Percentiles rank a stretch among this genome's conserved stretches.
Conservation (phyloP, 306 rosid species). For the Rosa chinensis region DNA sequence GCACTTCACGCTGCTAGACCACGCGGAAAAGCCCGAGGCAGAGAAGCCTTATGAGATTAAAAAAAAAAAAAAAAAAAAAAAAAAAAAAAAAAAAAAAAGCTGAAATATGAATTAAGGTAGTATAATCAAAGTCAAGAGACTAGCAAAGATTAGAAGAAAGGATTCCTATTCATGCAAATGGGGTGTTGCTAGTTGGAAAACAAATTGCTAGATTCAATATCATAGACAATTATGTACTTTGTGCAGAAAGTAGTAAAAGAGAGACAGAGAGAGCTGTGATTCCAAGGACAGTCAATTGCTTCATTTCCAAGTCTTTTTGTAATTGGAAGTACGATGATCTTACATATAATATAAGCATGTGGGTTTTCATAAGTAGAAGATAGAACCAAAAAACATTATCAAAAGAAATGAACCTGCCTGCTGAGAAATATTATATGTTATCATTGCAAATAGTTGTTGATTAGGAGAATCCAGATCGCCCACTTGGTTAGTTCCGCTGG, state of each 20-base stretch:
- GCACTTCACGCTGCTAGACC: no score
- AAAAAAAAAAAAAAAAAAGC: background rate
- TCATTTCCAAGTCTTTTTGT: slow-evolving; percentile 28
- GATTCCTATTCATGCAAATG: slow-evolving; percentile 31
- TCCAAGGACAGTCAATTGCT: slow-evolving; percentile 28
- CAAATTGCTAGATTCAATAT: slow-evolving; percentile 16
- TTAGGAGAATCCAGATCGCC: slow-evolving; percentile 18
- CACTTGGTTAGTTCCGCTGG: background rate
- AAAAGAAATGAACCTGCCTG: slow-evolving; percentile 16
- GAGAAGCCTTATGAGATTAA: background rate
- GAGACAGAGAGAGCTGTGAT: slow-evolving; percentile 14
- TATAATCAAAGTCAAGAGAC: slow-evolving; percentile 30
- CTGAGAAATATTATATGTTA: background rate
- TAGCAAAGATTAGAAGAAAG: slow-evolving; percentile 27
- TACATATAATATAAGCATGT: slow-evolving; percentile 28
- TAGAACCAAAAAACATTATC: slow-evolving; percentile 20
- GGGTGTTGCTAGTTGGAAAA: slow-evolving; percentile 29
- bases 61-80: background rate
- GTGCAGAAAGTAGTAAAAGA: slow-evolving; percentile 22
- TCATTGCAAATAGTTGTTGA: slow-evolving; percentile 17
- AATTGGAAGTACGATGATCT: slow-evolving; percentile 21
- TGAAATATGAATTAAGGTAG: slow-evolving; percentile 25
- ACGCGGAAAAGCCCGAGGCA: slow-evolving; percentile 17
- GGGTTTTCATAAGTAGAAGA: slow-evolving; percentile 17
- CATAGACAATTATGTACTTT: slow-evolving; percentile 12